Evolutionary conservation across 306 rosid species (phyloP), one percentile per base, ranked within the genome.

Genomic region (Gastrolobium bilobum): DNA sequence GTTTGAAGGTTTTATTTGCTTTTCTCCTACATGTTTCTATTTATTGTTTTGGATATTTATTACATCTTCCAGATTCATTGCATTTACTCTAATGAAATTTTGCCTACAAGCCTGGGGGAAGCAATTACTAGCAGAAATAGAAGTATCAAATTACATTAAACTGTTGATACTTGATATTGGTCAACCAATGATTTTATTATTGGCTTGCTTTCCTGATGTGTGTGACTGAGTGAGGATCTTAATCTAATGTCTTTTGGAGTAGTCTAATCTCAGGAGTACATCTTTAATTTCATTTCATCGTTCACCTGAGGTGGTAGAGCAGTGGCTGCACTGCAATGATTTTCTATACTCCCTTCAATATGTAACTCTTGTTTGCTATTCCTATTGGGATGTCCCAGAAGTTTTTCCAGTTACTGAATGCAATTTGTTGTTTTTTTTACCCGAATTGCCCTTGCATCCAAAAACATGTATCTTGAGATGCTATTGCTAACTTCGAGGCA

Each of bases 1-100:
- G 82, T 42, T 78, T 84, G 14, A 89, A 94, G 98, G 97, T 94
- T 81, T 65, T 57, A 47, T 43, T 7, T 57, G 40, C 39, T 66
- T 63, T 77, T 79, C 26, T 68, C 57, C 46, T 38, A 2, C 59
- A 47, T 14, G 11, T 57, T 71, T 26, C 10, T 58, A 2, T 63
- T 34, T 35, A 57, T 31, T 42, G 10, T 61, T 57, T 4, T 82
- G 11, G 42, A 14, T 29, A 35, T 46, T 14, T 37, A 9, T 56
- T 9, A n/a, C 11, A 42, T 20, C 14, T 39, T 69, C 4, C 52
- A 6, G 56, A 10, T 63, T 52, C 68, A 37, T 51, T 26, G 35
- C 48, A 31, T 59, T 68, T 33, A n/a, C 70, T 75, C 3, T 8
- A 14, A 39, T 73, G 39, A 39, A 66, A 73, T 77, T 69, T 20